Evolutionary conservation across 2,329 filamentous ascomycete genomes (phyloP).

Genomic region (Sordariomycetes sp.): DNA sequence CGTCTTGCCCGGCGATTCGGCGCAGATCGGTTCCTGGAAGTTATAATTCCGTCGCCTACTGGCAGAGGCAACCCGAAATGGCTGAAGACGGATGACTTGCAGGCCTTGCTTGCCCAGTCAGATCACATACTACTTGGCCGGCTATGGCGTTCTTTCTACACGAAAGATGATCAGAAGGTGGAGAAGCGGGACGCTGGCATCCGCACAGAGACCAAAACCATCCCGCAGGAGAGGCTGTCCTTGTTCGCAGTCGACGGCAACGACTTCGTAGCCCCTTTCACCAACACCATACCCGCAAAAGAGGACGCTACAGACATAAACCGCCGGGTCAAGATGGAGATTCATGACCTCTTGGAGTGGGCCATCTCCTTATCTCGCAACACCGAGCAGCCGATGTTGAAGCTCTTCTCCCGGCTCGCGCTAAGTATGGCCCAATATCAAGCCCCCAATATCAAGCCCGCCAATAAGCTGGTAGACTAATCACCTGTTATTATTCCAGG

Average conservation of each 20-base stretch:
- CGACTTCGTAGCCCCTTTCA: constrained; percentile 19
- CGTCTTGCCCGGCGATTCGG: constrained; percentile 46
- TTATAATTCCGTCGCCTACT: constrained; percentile 35
- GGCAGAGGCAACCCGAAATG: constrained; percentile 15
- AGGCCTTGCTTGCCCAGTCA: neutral
- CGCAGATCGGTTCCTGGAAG: constrained; percentile 45
- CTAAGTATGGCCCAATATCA: constrained; percentile 32
- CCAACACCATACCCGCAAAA: constrained; percentile 9
- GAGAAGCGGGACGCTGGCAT: constrained; percentile 16
- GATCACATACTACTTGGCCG: constrained; percentile 35
- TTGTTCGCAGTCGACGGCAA: constrained; percentile 45
- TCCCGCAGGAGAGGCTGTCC: constrained; percentile 31
- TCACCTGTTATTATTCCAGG: constrained; percentile 20
- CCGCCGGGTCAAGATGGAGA: constrained; percentile 21
- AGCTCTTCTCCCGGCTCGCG: constrained; percentile 47
- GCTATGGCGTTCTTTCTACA: constrained; percentile 36
- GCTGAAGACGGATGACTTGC: constrained; percentile 10
- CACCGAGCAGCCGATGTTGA: constrained; percentile 33
- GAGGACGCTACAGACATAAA: constrained; percentile 12
- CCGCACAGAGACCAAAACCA: constrained; percentile 16
- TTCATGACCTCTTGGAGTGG: constrained; percentile 37
- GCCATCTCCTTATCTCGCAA: constrained; percentile 36
- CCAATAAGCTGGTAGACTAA: neutral
- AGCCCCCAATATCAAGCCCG: neutral
- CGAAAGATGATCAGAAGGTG: constrained; percentile 26